Conservation (phyloP, 2,329 filamentous ascomycete genomes). For the Sarocladiaceae sp. region DNA sequence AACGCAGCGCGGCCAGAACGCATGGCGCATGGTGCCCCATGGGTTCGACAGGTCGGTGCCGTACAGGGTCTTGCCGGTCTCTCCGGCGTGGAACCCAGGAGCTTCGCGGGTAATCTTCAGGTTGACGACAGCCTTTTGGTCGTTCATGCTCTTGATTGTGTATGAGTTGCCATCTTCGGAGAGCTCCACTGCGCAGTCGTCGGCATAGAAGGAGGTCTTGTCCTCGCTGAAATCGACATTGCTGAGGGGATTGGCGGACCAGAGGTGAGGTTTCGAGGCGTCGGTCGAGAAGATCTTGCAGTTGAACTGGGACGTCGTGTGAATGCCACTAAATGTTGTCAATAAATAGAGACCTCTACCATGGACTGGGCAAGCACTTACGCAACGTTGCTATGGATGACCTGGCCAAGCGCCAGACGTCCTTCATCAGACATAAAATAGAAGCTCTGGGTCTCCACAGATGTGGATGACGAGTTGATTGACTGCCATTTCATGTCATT, state of each 20-base stretch:
- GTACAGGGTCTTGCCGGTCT: slow-evolving; percentile 75
- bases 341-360: slow-evolving; percentile 13
- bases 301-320: slow-evolving; percentile 90
- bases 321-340: slow-evolving; percentile 61
- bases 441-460: slow-evolving; percentile 91
- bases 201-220: slow-evolving; percentile 76
- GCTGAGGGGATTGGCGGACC: slow-evolving; percentile 73
- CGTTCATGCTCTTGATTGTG: slow-evolving; percentile 84
- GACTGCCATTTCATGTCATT: slow-evolving; percentile 77
- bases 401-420: slow-evolving; percentile 70
- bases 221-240: slow-evolving; percentile 82
- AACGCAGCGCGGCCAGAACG: slow-evolving; percentile 86
- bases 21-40: slow-evolving; percentile 88
- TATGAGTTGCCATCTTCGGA: slow-evolving; percentile 78
- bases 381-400: slow-evolving; percentile 98
- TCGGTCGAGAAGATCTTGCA: slow-evolving; percentile 82
- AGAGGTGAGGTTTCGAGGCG: slow-evolving; percentile 66
- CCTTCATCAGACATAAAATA: slow-evolving; percentile 81
- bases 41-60: slow-evolving; percentile 81
- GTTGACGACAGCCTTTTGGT: slow-evolving; percentile 76
- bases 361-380: slow-evolving; percentile 38
- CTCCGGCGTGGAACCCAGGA: slow-evolving; percentile 79
- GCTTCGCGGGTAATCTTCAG: slow-evolving; percentile 69
- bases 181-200: slow-evolving; percentile 77
- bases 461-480: slow-evolving; percentile 64